phyloP scores from a whole-genome alignment of 148 eudicot species.

The Rhododendron vialii region DNA sequence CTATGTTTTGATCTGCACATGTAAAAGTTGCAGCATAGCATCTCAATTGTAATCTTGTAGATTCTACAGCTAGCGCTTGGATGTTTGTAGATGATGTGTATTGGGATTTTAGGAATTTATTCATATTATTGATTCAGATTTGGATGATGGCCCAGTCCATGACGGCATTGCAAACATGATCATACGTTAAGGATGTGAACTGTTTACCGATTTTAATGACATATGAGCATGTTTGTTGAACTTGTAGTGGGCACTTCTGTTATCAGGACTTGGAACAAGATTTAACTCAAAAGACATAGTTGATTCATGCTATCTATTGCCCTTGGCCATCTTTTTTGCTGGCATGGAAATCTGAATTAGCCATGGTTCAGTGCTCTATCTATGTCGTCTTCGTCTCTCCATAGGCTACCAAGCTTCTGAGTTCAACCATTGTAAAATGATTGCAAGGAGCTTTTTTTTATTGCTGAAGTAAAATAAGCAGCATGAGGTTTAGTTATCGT shows the following conservation, averaged over 20 bases:
- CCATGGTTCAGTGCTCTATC: no score
- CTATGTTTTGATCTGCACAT: neutral
- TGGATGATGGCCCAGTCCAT: neutral
- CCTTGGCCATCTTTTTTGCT: neutral
- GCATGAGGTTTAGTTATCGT: neutral
- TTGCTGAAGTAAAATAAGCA: neutral
- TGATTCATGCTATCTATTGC: neutral
- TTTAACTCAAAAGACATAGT: neutral
- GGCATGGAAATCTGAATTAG: neutral
- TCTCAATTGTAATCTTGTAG: neutral
- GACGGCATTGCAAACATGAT: neutral
- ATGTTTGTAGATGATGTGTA: conserved; percentile 1
- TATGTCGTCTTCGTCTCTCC: no score
- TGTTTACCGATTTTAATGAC: neutral
- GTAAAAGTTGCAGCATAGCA: neutral
- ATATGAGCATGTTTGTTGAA: neutral
- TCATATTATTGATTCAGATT: neutral
- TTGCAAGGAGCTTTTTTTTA: no score
- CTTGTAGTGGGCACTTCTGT: neutral
- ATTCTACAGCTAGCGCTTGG: neutral
- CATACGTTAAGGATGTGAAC: neutral
- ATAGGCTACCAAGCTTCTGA: no score
- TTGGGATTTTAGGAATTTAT: neutral
- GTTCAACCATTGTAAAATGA: no score
- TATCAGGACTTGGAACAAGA: neutral